Evolutionary conservation across 2,329 filamentous ascomycete genomes (phyloP).

Genomic region (Didymella exigua): DNA sequence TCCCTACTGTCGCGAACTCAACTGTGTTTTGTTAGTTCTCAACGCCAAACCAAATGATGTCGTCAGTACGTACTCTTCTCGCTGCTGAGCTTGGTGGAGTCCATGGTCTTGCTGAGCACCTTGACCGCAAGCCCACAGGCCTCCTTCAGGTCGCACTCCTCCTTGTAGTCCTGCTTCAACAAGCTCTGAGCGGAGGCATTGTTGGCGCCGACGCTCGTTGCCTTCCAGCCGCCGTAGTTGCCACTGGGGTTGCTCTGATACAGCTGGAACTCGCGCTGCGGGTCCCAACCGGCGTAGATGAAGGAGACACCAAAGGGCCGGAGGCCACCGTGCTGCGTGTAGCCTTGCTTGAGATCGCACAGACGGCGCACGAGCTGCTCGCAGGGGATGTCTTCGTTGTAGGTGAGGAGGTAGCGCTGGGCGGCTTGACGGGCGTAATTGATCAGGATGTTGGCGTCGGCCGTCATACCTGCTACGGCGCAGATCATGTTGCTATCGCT

Average conservation of each 20-base stretch:
- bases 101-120: slow-evolving; percentile 99
- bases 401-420: slow-evolving; percentile 96
- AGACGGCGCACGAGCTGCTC: slow-evolving; percentile 96
- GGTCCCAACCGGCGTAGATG: slow-evolving; percentile 99
- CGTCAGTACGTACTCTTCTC: slow-evolving; percentile 86
- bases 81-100: slow-evolving; percentile 96
- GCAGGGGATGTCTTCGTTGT: slow-evolving; percentile 99
- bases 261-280: slow-evolving; percentile 94
- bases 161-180: slow-evolving; percentile 99
- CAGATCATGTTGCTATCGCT: slow-evolving; percentile 94
- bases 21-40: slow-evolving; percentile 61
- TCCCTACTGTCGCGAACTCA: slow-evolving; percentile 97
- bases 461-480: slow-evolving; percentile 98
- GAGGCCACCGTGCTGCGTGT: slow-evolving; percentile 98
- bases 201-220: slow-evolving; percentile 96
- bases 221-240: slow-evolving; percentile 99
- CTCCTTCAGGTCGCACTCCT: slow-evolving; percentile 94
- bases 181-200: slow-evolving; percentile 96
- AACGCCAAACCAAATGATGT: neutral
- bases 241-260: slow-evolving; percentile 99
- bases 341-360: slow-evolving; percentile 98
- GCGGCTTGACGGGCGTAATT: slow-evolving; percentile 98
- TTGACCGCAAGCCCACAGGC: slow-evolving; percentile 97
- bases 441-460: slow-evolving; percentile 99
- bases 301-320: slow-evolving; percentile 98